Evolutionary conservation across 331 rosid genomes (phyloP).

Genomic region (Pyrus hybrid): DNA sequence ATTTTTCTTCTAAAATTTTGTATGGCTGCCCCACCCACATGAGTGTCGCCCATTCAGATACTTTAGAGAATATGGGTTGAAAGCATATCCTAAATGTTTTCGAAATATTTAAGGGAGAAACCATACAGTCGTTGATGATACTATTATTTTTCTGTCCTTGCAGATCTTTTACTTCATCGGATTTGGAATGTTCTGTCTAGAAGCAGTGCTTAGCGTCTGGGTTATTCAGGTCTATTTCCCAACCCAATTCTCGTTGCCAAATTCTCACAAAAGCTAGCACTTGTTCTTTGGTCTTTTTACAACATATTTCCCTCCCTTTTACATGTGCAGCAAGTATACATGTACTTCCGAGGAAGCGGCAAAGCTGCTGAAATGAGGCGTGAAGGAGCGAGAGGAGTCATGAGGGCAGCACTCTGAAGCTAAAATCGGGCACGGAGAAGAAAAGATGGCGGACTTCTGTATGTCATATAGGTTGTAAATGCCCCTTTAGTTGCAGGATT

Average conservation of each 20-base stretch:
- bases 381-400: constrained; percentile 69
- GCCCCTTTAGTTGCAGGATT: constrained; percentile 25
- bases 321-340: constrained; percentile 74
- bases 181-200: constrained; percentile 73
- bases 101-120: not conserved
- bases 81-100: not conserved
- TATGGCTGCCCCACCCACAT: not conserved
- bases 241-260: not conserved
- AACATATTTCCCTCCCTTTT: not conserved
- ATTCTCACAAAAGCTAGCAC: not conserved
- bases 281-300: not conserved
- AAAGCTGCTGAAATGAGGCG: constrained; percentile 72
- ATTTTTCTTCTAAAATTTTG: not conserved
- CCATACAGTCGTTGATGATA: not conserved
- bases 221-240: constrained; percentile 64
- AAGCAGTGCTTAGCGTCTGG: constrained; percentile 74
- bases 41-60: not conserved
- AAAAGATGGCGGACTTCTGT: constrained; percentile 7
- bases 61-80: not conserved
- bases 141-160: constrained; percentile 4
- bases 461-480: constrained; percentile 48
- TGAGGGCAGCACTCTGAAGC: constrained; percentile 66
- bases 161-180: constrained; percentile 92
- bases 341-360: constrained; percentile 96
- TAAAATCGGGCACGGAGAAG: constrained; percentile 2